Conservation (phyloP, 2,329 filamentous ascomycete species). For the Aspergillus terreus region DNA sequence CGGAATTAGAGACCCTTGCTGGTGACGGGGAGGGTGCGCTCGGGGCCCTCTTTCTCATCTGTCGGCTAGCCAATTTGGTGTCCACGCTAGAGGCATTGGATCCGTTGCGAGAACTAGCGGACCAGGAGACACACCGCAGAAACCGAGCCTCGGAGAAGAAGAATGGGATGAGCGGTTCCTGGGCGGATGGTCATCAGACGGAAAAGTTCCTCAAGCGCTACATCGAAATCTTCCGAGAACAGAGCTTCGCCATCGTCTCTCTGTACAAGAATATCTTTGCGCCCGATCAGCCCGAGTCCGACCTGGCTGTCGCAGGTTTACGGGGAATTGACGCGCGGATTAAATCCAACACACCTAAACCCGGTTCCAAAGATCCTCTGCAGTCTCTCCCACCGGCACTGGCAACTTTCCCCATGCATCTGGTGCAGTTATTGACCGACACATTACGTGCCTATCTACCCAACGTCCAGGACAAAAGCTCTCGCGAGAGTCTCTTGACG, state of each 20-base stretch:
- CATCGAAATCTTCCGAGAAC: constrained; percentile 95
- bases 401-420: constrained; percentile 77
- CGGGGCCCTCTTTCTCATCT: constrained; percentile 82
- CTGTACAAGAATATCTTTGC: constrained; percentile 91
- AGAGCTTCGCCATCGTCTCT: constrained; percentile 92
- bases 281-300: constrained; percentile 44
- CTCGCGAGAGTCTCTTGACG: constrained; percentile 81
- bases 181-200: constrained; percentile 73
- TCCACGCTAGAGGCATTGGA: constrained; percentile 77
- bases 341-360: constrained; percentile 19
- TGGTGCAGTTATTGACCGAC: constrained; percentile 75
- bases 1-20: constrained; percentile 62
- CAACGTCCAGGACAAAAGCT: constrained; percentile 72
- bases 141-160: constrained; percentile 23
- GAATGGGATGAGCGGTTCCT: constrained; percentile 20
- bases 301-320: constrained; percentile 23
- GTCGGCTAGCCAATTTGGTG: constrained; percentile 74
- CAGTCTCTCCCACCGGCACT: constrained; percentile 68
- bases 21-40: constrained; percentile 60
- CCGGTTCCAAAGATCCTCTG: constrained; percentile 26
- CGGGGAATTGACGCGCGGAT: constrained; percentile 26
- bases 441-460: constrained; percentile 75
- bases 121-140: constrained; percentile 67
- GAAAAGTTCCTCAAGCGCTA: constrained; percentile 93
- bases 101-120: constrained; percentile 81